A percentile compares a stretch with the other conserved stretches of the same genome.
Conservation (phyloP, 2,329 filamentous ascomycete species). For the Akanthomyces muscarius region DNA sequence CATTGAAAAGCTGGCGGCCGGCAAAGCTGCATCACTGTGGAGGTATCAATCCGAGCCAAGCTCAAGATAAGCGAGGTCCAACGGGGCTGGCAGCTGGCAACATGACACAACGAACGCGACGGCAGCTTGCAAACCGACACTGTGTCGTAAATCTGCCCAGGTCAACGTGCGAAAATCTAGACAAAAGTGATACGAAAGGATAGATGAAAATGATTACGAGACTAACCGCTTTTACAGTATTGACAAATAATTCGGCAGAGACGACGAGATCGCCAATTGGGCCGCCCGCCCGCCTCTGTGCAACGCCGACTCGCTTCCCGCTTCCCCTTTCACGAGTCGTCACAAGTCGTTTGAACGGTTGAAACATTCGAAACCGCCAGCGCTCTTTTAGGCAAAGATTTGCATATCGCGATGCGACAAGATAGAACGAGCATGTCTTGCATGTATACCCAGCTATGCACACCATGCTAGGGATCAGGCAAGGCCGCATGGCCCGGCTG, state of each 20-base stretch:
- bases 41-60: not conserved
- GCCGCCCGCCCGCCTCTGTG: not conserved
- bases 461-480: not conserved
- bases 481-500: not conserved
- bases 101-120: not conserved
- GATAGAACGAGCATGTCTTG: not conserved
- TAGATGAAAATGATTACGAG: not conserved
- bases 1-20: not conserved
- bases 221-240: not conserved
- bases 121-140: slow-evolving; percentile 6
- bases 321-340: not conserved
- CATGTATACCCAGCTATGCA: not conserved
- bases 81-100: slow-evolving; percentile 8
- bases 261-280: not conserved
- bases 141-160: not conserved
- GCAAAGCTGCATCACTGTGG: not conserved
- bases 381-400: no score
- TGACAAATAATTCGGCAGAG: not conserved
- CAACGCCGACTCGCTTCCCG: not conserved
- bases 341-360: not conserved
- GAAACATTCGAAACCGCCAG: not conserved
- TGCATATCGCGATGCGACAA: not conserved
- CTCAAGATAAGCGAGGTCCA: not conserved
- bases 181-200: not conserved
- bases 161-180: not conserved